A percentile compares a stretch with the other conserved stretches of the same genome.
Conservation (phyloP, 306 rosid species). For the Arachis stenosperma region DNA sequence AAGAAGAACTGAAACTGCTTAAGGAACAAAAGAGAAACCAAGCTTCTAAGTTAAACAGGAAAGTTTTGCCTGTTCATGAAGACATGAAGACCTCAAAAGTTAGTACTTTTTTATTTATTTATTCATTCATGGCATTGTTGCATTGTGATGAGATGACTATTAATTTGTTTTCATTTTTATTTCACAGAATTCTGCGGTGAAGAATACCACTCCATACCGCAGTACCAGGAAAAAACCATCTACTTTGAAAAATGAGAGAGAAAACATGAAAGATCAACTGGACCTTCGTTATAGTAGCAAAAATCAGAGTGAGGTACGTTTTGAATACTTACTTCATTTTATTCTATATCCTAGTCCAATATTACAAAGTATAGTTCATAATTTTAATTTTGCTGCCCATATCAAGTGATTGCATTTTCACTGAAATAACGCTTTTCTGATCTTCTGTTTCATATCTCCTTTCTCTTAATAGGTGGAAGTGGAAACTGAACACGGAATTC, state of each 20-base stretch:
- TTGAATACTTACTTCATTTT: slow-evolving; percentile 33
- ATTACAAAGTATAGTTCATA: slow-evolving; percentile 5
- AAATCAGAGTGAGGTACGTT: slow-evolving; percentile 61
- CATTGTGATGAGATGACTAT: slow-evolving; percentile 30
- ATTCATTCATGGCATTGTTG: slow-evolving; percentile 34
- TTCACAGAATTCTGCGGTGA: slow-evolving; percentile 59
- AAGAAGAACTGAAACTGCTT: slow-evolving; percentile 51
- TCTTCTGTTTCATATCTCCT: slow-evolving; percentile 34
- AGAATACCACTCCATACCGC: slow-evolving; percentile 56
- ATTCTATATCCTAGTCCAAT: slow-evolving; percentile 34
- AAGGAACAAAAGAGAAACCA: slow-evolving; percentile 58
- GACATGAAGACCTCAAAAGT: slow-evolving; percentile 64
- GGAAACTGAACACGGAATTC: slow-evolving; percentile 57
- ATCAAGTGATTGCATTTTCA: slow-evolving; percentile 25
- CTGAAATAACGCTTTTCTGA: slow-evolving; percentile 24
- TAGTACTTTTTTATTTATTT: slow-evolving; percentile 34
- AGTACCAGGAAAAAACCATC: slow-evolving; percentile 57
- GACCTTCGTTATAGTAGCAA: slow-evolving; percentile 43
- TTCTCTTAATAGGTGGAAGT: slow-evolving; percentile 62
- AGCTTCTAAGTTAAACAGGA: slow-evolving; percentile 43
- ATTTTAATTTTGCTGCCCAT: neutral
- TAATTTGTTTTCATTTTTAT: slow-evolving; percentile 36
- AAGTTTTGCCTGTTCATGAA: slow-evolving; percentile 52
- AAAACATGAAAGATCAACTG: slow-evolving; percentile 55
- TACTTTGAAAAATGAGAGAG: slow-evolving; percentile 55